Conservation (phyloP, 331 rosid species). For the Cydonia oblonga region DNA sequence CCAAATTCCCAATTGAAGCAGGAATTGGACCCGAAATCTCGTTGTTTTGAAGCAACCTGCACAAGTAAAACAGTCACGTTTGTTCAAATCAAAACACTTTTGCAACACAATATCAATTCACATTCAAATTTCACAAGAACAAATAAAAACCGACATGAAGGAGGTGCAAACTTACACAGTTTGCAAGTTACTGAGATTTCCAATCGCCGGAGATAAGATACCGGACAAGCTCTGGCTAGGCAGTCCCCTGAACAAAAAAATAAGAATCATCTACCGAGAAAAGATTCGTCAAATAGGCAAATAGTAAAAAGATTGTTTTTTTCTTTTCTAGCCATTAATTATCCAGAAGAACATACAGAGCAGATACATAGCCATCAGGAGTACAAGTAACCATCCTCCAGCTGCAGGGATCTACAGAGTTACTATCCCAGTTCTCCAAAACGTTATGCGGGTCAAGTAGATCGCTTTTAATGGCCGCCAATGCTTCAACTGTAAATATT, state of each 20-base stretch:
- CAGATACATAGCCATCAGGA: constrained; percentile 77
- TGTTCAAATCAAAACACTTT: background rate
- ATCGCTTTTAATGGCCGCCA: constrained; percentile 65
- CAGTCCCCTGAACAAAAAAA: constrained; percentile 52
- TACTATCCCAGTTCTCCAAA: constrained; percentile 86
- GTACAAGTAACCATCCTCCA: constrained; percentile 99
- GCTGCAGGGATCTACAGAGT: constrained; percentile 97
- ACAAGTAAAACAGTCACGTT: background rate
- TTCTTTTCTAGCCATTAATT: constrained; percentile 1
- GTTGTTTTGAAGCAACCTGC: constrained; percentile 92
- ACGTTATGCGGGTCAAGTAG: constrained; percentile 84
- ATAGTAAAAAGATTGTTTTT: background rate
- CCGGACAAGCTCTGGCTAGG: constrained; percentile 99
- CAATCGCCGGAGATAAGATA: constrained; percentile 63
- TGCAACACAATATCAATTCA: background rate
- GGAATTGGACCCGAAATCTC: constrained; percentile 81
- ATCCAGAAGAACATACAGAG: constrained; percentile 50
- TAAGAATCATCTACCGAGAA: background rate
- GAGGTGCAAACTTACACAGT: constrained; percentile 56
- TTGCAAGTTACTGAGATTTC: constrained; percentile 78
- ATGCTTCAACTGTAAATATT: constrained; percentile 61
- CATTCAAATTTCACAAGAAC: background rate
- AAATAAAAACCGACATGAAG: background rate
- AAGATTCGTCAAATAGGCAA: background rate
- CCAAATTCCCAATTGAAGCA: constrained; percentile 57